A percentile compares a stretch with the other conserved stretches of the same genome.
Evolutionary conservation across 768 basidiomycete species (phyloP).

Genomic region (Collybia sp.): DNA sequence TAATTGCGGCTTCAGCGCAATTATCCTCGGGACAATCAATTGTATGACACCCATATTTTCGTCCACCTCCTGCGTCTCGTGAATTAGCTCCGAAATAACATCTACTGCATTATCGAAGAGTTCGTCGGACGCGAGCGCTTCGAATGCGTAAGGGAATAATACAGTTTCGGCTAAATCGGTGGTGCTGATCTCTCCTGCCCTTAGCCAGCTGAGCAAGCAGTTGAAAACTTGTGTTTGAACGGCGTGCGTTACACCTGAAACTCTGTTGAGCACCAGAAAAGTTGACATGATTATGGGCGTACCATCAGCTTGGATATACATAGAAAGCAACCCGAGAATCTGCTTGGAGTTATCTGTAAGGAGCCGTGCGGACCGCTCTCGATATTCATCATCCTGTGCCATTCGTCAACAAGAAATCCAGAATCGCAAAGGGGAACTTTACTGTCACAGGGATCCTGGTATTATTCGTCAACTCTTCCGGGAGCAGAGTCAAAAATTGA

Average conservation of each 20-base stretch:
- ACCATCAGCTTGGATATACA: slow-evolving; percentile 92
- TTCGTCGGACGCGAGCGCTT: slow-evolving; percentile 75
- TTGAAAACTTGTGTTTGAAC: slow-evolving; percentile 82
- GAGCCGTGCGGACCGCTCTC: slow-evolving; percentile 52
- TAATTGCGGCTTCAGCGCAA: slow-evolving; percentile 64
- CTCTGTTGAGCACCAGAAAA: neutral
- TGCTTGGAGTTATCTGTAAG: slow-evolving; percentile 64
- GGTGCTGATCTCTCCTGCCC: slow-evolving; percentile 77
- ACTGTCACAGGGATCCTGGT: slow-evolving; percentile 86
- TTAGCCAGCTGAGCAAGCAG: slow-evolving; percentile 84
- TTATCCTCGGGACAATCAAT: slow-evolving; percentile 81
- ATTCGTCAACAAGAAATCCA: too few species aligned
- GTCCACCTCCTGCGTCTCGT: slow-evolving; percentile 96
- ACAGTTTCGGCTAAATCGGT: slow-evolving; percentile 66
- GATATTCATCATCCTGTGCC: slow-evolving; percentile 70
- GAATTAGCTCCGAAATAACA: slow-evolving; percentile 89
- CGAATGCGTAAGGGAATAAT: slow-evolving; percentile 78
- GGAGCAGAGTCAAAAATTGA: slow-evolving; percentile 86
- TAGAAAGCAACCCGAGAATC: slow-evolving; percentile 71
- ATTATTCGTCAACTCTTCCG: slow-evolving; percentile 85
- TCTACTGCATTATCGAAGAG: slow-evolving; percentile 95
- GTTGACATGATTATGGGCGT: slow-evolving; percentile 18
- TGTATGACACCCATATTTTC: slow-evolving; percentile 90
- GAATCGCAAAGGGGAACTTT: slow-evolving; percentile 19
- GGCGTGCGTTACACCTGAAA: slow-evolving; percentile 71